Base-by-base conservation (phyloP, 192 early-diverging fungal genomes). In the Cetraspora pellucida region DNA sequence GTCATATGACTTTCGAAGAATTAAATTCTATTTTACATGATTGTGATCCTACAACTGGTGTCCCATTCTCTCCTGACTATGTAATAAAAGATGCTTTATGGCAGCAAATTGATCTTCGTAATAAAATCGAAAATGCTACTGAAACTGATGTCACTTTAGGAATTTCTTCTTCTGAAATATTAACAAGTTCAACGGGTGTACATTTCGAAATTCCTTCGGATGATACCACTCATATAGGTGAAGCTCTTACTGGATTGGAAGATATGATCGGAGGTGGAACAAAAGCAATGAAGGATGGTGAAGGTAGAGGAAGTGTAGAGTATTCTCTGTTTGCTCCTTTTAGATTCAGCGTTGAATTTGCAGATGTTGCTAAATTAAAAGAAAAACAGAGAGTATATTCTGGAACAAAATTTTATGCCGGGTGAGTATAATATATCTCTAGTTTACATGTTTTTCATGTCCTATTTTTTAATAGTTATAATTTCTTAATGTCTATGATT, bases 1-100 rank as follows among this genome's bases (percentile, higher is more conserved):
- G 84, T 72, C 85, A 89, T 78, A 89, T 89, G 86, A 75, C 79
- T 1, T 82, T 87, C 74, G 81, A 85, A 60, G 84, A 88, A 25
- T 77, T 89, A 8, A 80, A 81, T n/a, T 43, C 47, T 5, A 85
- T 89, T 55, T 63, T 72, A 45, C 52, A 68, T 8, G 86, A 87
- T 58, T 57, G 55, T 28, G 84, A 89, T 49, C 77, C 80, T 6
- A 45, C 80, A 17, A 84, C 82, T 9, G 66, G 64, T 7, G 16
- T 64, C 0, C 65, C 82, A 1, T 80, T 86, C 1, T 80, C 81
- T 0, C 77, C 78, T 10, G 72, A 83, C 0, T 25, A 81, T 30
- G 50, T 85, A 14, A 21, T 86, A 16, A 82, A 84, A 23, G 81
- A 87, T 28, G 86, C 88, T 1, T 55, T 89, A 17, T 89, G 88